Base-by-base conservation (phyloP, 345 rosid species). In the Melaleuca quinquenervia region DNA sequence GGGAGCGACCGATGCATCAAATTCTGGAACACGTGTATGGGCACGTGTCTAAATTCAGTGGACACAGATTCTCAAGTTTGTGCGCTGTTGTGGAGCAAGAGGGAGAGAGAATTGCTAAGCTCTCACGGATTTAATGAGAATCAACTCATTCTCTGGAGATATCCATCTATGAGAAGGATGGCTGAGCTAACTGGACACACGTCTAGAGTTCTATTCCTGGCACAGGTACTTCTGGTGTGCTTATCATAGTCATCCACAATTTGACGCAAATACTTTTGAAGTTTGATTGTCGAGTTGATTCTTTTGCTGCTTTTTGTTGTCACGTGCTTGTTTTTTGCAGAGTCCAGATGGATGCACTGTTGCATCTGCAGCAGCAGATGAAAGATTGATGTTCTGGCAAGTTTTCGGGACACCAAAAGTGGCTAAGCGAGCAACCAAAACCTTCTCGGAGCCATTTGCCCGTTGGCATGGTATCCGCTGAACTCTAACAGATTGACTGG, bases 101-200 rank as follows among this genome's bases (percentile, higher is more conserved):
- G 89, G 24, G 91, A 90, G 74, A 82, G 89, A 13, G 91, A 90
- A 52, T 58, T 92, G 84, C 94, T 92, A 24, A 92, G 91, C 88
- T 90, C 91, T 80, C 91, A 90, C 74, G 94, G 94, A 21, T 88
- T 87, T 53, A 86, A 90, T 3, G 84, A 87, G 87, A 88, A 92
- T 86, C 92, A 91, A 64, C 93, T 90, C 84, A 90, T 89, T 27
- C 86, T 92, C 8, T 92, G 94, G 94, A 91, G 89, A 82, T 91
- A 91, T 52, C 91, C 92, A 15, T 91, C 92, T 7, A 91, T 92
- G 94, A 87, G 87, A 87, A 92, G 91, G 85, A 90, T 91, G 86
- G 88, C 88, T 5, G 93, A 92, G 86, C 92, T 92, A 45, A 90
- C 86, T n/a, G n/a, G n/a, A n/a, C n/a, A n/a, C n/a, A n/a, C n/a